A percentile compares a stretch with the other conserved stretches of the same genome.
Conservation (phyloP, 208 protist genomes). For the Eutreptiella sp. region DNA sequence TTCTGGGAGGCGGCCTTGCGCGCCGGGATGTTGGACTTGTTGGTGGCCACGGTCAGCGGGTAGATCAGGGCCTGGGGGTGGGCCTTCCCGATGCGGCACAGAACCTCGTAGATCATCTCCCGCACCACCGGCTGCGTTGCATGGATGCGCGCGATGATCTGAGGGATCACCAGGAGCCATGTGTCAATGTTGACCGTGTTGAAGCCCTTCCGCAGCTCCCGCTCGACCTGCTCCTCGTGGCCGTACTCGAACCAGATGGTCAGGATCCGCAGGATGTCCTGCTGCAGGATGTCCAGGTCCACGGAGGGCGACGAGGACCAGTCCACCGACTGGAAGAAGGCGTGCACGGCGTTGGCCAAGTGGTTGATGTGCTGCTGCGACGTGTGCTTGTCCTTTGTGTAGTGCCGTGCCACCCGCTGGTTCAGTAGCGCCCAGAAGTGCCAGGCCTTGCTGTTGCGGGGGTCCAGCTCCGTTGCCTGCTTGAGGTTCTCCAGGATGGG, state of each 20-base stretch:
- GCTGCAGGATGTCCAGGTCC: conserved; percentile 74
- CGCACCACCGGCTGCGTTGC: conserved; percentile 71
- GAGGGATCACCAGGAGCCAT: conserved; percentile 99
- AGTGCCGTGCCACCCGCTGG: conserved; percentile 79
- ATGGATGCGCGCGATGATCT: conserved; percentile 97
- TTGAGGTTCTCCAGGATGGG: conserved; percentile 56
- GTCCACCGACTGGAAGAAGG: conserved; percentile 93
- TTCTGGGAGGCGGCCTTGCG: conserved; percentile 43
- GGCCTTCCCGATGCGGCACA: conserved; percentile 82
- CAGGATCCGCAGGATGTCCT: conserved; percentile 97
- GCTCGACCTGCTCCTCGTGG: conserved; percentile 50
- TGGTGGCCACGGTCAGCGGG: conserved; percentile 93
- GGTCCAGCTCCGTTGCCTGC: conserved; percentile 66
- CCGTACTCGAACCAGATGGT: conserved; percentile 97
- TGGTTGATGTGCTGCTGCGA: conserved; percentile 61
- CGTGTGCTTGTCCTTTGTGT: conserved; percentile 54
- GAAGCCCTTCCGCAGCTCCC: conserved; percentile 72
- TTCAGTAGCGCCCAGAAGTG: conserved; percentile 94
- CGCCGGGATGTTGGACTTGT: conserved; percentile 55
- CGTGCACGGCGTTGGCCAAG: conserved; percentile 75
- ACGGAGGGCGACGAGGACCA: conserved; percentile 64
- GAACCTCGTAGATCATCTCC: conserved; percentile 81
- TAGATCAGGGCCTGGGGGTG: conserved; percentile 99
- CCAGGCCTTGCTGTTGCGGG: conserved; percentile 93
- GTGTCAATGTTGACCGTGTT: conserved; percentile 86